Evolutionary conservation across 805 yeast genomes (phyloP).

Genomic region (Candida yuanshanica): DNA sequence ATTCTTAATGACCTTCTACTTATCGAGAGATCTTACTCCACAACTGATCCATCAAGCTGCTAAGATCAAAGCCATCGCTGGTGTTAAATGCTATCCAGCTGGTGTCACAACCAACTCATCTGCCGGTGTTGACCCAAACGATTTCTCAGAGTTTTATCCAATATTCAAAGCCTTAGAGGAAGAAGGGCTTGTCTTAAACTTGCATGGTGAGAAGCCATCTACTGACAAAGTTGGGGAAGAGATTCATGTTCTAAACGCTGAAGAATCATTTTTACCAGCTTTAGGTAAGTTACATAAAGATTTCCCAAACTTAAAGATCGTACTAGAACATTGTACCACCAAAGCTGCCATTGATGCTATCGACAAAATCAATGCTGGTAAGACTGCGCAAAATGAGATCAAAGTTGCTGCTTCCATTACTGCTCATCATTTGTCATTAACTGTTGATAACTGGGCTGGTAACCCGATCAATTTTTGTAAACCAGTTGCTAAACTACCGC

Average conservation of each 20-base stretch:
- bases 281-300: conserved; percentile 67
- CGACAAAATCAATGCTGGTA: conserved; percentile 49
- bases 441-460: conserved; percentile 96
- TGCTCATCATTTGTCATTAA: conserved; percentile 87
- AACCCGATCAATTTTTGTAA: conserved; percentile 93
- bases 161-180: conserved; percentile 84
- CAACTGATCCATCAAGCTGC: conserved; percentile 81
- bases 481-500: conserved; percentile 93
- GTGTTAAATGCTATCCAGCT: conserved; percentile 96
- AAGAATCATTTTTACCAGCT: conserved; percentile 87
- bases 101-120: conserved; percentile 98
- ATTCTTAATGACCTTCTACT: conserved; percentile 85
- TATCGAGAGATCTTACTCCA: conserved; percentile 76
- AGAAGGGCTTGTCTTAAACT: conserved; percentile 69
- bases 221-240: conserved; percentile 48
- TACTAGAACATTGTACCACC: conserved; percentile 93
- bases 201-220: conserved; percentile 95
- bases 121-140: conserved; percentile 90
- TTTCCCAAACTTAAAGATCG: conserved; percentile 82
- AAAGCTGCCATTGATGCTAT: conserved; percentile 80
- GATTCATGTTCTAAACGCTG: conserved; percentile 91
- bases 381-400: conserved; percentile 30
- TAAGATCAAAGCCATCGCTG: conserved; percentile 57
- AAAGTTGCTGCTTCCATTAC: conserved; percentile 90
- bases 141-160: conserved; percentile 84